These are phyloP conservation scores for Pichia sp. DNA, from an alignment of 1,139 yeast genomes.

Conservation along the genomic window DNA sequence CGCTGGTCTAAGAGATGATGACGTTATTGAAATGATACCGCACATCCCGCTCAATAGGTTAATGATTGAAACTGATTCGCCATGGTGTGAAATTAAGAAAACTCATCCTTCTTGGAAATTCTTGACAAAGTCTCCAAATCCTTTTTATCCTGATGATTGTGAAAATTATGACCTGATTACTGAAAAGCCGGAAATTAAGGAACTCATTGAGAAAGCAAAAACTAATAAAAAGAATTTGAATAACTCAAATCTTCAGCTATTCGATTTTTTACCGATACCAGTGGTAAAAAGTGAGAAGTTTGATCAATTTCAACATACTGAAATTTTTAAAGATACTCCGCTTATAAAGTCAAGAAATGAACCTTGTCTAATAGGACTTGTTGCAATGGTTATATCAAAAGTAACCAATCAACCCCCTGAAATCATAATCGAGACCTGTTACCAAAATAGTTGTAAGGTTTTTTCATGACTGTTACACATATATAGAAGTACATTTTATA, in stretches of 20 bases:
- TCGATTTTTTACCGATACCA: constrained; percentile 53
- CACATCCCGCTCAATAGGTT: constrained; percentile 60
- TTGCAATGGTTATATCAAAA: constrained; percentile 69
- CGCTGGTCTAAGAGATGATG: constrained; percentile 76
- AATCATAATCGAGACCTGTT: constrained; percentile 53
- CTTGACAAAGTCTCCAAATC: constrained; percentile 47
- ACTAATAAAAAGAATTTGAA: constrained; percentile 13
- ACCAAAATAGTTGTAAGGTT: constrained; percentile 52
- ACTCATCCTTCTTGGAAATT: constrained; percentile 68
- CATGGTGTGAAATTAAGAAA: constrained; percentile 93
- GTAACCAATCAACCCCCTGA: constrained; percentile 44
- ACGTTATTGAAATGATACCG: constrained; percentile 60
- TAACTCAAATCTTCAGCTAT: constrained; percentile 29
- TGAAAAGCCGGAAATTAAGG: constrained; percentile 1
- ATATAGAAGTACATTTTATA: background rate
- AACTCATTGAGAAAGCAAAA: constrained; percentile 1
- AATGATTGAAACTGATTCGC: constrained; percentile 91
- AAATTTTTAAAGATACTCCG: constrained; percentile 36
- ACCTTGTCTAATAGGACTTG: constrained; percentile 77
- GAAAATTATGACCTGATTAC: constrained; percentile 4
- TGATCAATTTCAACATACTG: constrained; percentile 19
- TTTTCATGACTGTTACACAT: constrained; percentile 32
- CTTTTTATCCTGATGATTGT: constrained; percentile 40
- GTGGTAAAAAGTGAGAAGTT: constrained; percentile 59
- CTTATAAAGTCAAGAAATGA: constrained; percentile 83